Conservation (phyloP, 768 basidiomycete genomes). For the Royoungia palumana region DNA sequence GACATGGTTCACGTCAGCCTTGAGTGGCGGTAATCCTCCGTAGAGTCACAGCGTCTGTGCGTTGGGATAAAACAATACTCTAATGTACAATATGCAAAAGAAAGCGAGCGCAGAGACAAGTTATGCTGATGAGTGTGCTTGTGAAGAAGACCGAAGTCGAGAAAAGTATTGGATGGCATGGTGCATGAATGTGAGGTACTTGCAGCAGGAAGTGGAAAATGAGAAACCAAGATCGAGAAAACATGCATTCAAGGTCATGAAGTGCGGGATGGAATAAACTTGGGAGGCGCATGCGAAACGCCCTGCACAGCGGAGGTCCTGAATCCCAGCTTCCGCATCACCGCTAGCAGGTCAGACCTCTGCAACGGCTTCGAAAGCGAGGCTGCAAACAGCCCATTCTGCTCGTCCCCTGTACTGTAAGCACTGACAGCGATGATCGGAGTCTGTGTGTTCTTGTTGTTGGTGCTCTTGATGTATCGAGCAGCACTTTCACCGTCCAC, state of each 20-base stretch:
- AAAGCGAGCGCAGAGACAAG: conserved; percentile 6
- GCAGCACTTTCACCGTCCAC: conserved; percentile 97
- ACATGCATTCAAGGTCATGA: conserved; percentile 23
- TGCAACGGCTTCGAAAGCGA: conserved; percentile 87
- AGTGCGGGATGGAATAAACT: conserved; percentile 44
- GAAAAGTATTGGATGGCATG: conserved; percentile 29
- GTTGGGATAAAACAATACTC: conserved; percentile 30
- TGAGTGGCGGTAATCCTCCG: not conserved
- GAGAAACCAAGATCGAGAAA: conserved; percentile 24
- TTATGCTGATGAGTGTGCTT: conserved; percentile 32
- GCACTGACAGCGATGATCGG: conserved; percentile 93
- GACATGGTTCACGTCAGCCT: not conserved
- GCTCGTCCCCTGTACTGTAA: conserved; percentile 72
- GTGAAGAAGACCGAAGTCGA: conserved; percentile 19
- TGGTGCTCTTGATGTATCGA: conserved; percentile 94
- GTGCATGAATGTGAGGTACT: conserved; percentile 32
- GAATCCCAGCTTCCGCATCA: conserved; percentile 87
- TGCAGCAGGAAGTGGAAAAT: conserved; percentile 32
- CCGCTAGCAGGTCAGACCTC: conserved; percentile 77
- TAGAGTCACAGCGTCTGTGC: conserved; percentile 13
- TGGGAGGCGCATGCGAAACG: conserved; percentile 44
- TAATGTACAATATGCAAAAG: conserved; percentile 46
- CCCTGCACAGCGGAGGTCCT: conserved; percentile 75
- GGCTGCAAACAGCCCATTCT: conserved; percentile 70
- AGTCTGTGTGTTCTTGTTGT: conserved; percentile 89